Conservation (phyloP, 768 basidiomycete species). For the Multifurca ochricompacta region DNA sequence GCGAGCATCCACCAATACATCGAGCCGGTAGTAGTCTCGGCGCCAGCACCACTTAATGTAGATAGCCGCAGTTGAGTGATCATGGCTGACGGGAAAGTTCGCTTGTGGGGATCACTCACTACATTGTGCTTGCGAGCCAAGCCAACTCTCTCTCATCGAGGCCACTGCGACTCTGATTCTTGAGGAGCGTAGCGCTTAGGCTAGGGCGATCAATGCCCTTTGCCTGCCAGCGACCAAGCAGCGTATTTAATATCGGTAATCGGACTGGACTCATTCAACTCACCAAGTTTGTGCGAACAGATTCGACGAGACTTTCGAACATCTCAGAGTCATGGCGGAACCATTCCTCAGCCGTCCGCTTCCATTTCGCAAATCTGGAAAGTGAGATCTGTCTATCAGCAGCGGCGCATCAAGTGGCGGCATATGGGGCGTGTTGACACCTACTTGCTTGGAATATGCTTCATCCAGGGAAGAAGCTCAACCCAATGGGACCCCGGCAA, state of each 20-base stretch:
- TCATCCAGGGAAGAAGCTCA: constrained; percentile 20
- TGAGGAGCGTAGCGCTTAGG: constrained; percentile 14
- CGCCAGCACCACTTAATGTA: constrained; percentile 12
- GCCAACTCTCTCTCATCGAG: constrained; percentile 17
- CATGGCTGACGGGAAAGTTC: not conserved
- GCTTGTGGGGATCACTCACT: constrained; percentile 13
- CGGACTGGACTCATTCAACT: too few relatives aligned
- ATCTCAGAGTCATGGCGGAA: constrained; percentile 15
- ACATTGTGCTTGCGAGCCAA: constrained; percentile 23
- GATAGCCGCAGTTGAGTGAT: not conserved
- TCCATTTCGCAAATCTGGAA: constrained; percentile 19
- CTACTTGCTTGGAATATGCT: constrained; percentile 16
- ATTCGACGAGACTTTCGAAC: constrained; percentile 14
- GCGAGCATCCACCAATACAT: constrained; percentile 21
- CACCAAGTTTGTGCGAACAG: constrained; percentile 13
- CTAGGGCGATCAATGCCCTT: constrained; percentile 17
- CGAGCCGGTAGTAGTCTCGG: constrained; percentile 19
- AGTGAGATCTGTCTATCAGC: not conserved
- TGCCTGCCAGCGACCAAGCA: not conserved
- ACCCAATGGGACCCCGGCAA: constrained; percentile 16
- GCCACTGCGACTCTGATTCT: constrained; percentile 10
- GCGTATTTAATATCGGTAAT: too few relatives aligned
- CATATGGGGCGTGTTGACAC: not conserved
- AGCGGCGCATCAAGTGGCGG: not conserved
- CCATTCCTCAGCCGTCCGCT: constrained; percentile 17